These are phyloP conservation scores for Solanum pinnatisectum DNA, from an alignment of 257 asterid species.

Conservation along the genomic window DNA sequence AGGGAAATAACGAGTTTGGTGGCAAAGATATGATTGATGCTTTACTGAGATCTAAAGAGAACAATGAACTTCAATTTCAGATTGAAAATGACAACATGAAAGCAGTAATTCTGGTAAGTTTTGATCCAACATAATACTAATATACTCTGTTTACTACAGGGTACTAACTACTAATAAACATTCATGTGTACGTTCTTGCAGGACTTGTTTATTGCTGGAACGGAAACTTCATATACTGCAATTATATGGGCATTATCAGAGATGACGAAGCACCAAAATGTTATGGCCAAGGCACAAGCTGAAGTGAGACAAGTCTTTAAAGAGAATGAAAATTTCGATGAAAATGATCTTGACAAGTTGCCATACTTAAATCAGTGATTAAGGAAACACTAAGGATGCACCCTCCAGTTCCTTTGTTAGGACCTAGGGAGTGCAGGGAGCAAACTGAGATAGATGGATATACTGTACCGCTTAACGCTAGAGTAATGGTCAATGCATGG, in stretches of 20 bases:
- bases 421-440: conserved; percentile 9
- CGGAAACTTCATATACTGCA: conserved; percentile 3
- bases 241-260: conserved; percentile 13
- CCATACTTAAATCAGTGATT: neutral
- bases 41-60: neutral
- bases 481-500: conserved; percentile 12
- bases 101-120: conserved; percentile 7
- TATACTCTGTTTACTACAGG: neutral
- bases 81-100: conserved; percentile 8
- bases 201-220: conserved; percentile 6
- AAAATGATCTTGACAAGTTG: conserved; percentile 1
- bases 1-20: neutral
- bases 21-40: conserved; percentile 5
- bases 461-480: conserved; percentile 1
- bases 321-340: neutral
- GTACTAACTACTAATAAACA: neutral
- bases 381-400: conserved; percentile 16
- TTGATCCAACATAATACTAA: neutral
- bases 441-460: neutral
- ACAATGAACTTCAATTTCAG: neutral
- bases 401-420: conserved; percentile 2
- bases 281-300: conserved; percentile 10
- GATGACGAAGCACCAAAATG: conserved; percentile 6
- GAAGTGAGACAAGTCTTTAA: conserved; percentile 3
- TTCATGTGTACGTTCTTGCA: neutral